A percentile compares a stretch with the other conserved stretches of the same genome.
Conservation (phyloP, 2,329 filamentous ascomycete genomes). For the Pseudogymnoascus sp. region DNA sequence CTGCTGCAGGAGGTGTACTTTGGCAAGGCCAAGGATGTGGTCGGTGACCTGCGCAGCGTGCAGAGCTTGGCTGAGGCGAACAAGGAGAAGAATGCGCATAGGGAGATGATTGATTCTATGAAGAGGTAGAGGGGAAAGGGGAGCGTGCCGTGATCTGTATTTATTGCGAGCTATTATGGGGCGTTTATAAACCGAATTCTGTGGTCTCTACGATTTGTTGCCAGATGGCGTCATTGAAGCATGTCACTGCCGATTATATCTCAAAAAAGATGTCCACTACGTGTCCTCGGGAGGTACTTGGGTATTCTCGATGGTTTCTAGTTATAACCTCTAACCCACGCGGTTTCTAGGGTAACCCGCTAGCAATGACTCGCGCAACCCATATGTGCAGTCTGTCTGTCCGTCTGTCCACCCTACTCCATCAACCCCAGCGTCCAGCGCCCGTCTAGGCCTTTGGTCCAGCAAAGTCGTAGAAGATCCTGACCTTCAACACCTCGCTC, state of each 20-base stretch:
- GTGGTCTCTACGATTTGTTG: background rate
- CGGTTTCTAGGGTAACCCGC: background rate
- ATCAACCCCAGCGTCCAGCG: background rate
- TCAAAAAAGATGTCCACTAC: background rate
- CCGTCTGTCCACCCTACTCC: background rate
- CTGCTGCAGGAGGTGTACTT: constrained; percentile 98
- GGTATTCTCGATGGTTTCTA: constrained; percentile 5
- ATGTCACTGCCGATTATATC: background rate
- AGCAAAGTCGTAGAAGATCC: constrained; percentile 36
- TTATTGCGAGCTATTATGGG: constrained; percentile 7
- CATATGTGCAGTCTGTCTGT: background rate
- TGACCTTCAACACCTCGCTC: constrained; percentile 32
- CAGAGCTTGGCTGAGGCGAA: constrained; percentile 77
- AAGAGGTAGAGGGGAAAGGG: constrained; percentile 21
- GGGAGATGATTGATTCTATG: constrained; percentile 72
- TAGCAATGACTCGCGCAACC: background rate
- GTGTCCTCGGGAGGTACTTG: background rate
- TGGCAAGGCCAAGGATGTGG: constrained; percentile 97
- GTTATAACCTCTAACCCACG: constrained; percentile 4
- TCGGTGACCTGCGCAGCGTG: constrained; percentile 87
- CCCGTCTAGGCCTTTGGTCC: background rate
- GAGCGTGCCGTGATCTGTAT: background rate
- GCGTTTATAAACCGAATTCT: constrained; percentile 9
- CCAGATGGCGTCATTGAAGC: constrained; percentile 1
- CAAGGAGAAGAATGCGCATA: constrained; percentile 75